Percentiles rank a stretch among this genome's conserved stretches.
Evolutionary conservation across 208 protist genomes (phyloP).

Genomic region (Acanthamoeba rhysodes): DNA sequence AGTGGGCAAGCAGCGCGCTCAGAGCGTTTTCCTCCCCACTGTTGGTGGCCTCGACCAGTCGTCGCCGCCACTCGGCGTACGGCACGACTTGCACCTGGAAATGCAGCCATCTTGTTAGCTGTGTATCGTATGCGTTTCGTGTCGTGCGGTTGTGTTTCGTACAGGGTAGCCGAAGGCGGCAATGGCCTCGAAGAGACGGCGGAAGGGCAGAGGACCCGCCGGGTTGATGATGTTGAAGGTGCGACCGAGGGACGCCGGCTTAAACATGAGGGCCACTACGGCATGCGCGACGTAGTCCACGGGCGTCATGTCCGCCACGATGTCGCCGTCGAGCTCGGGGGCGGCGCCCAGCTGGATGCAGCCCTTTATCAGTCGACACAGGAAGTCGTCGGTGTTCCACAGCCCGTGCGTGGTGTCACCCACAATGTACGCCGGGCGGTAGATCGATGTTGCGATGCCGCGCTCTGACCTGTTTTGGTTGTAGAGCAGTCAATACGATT

Average conservation of each 20-base stretch:
- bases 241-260: background rate
- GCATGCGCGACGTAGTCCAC: conserved; percentile 82
- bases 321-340: conserved; percentile 73
- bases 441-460: conserved; percentile 79
- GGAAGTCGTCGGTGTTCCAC: conserved; percentile 87
- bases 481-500: background rate
- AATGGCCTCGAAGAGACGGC: conserved; percentile 41
- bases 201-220: conserved; percentile 44
- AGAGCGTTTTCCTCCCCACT: conserved; percentile 29
- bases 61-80: background rate
- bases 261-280: conserved; percentile 72
- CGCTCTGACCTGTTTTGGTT: background rate
- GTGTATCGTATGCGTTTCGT: background rate
- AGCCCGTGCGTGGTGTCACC: conserved; percentile 80
- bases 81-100: conserved; percentile 25
- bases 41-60: conserved; percentile 10
- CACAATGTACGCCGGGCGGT: conserved; percentile 83
- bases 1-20: conserved; percentile 20
- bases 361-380: conserved; percentile 85
- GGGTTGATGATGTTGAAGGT: conserved; percentile 55
- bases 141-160: background rate
- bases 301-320: conserved; percentile 82
- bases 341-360: conserved; percentile 81
- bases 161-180: conserved; percentile 44
- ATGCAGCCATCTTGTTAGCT: background rate